Base-by-base conservation (phyloP, 78 protist genomes). In the Isochrysis galbana region DNA sequence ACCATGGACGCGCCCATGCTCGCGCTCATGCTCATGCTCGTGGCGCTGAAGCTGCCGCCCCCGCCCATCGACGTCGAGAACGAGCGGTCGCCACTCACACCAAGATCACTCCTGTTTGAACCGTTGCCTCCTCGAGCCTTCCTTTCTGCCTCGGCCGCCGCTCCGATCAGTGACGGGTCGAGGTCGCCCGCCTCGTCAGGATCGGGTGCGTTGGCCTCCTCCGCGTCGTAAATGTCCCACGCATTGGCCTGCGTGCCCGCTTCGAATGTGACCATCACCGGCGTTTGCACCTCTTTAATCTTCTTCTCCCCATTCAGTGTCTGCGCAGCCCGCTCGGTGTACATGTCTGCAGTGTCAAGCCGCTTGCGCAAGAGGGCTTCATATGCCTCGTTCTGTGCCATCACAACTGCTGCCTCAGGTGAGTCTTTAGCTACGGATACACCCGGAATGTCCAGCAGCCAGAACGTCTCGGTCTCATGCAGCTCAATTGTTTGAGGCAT, bases 261-360 rank as follows among this genome's bases (percentile, higher is more conserved):
- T 44, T 34, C 77, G 21, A 22, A 17, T 1, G 14, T 22, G 34
- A 21, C 34, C 14, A 10, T 51, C 32, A 55, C 34, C 32, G 38
- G 14, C 42, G 78, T n/a, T 61, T 55, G 84, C 44, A 69, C 90
- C 45, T 93, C 95, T 54, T 93, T 93, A 41, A 5, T 1, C 88
- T 90, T 89, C 46, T 32, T 2, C 38, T 82, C 90, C 25, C 4
- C 32, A 55, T 46, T 69, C 70, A 90, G 29, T 32, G 95, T 90
- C 93, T 93, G 95, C 93, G 88, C 78, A 22, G 82, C 90, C 21
- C 93, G 84, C 67, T 78, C 90, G 25, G n/a, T 36, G 54, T 54
- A 93, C 77, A 17, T 51, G 91, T 83, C 94, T 34, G 22, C 7
- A n/a, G 83, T 87, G 84, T 45, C 47, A 2, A 36, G 23, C 21